These are phyloP conservation scores for Picochlorum sp. DNA, from an alignment of 139 green algal genomes.

Conservation along the genomic window DNA sequence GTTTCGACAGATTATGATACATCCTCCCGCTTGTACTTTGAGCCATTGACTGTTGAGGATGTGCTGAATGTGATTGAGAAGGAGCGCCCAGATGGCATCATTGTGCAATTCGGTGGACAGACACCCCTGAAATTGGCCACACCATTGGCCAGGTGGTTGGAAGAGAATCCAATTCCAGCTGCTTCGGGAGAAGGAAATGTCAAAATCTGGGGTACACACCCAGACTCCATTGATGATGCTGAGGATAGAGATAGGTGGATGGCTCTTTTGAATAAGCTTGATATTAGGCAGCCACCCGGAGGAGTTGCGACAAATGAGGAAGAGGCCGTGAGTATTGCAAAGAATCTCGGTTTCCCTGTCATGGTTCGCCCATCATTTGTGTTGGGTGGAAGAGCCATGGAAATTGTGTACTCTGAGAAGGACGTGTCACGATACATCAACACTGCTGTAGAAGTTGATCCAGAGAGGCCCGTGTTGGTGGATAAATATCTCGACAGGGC, in stretches of 20 bases:
- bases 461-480: constrained; percentile 87
- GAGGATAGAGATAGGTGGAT: constrained; percentile 89
- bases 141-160: constrained; percentile 65
- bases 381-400: constrained; percentile 95
- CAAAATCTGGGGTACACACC: constrained; percentile 90
- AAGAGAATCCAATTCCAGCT: constrained; percentile 62
- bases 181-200: constrained; percentile 79
- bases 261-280: constrained; percentile 57
- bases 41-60: constrained; percentile 89
- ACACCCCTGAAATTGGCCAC: constrained; percentile 91
- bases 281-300: constrained; percentile 82
- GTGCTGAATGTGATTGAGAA: constrained; percentile 96
- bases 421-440: constrained; percentile 69
- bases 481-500: constrained; percentile 93
- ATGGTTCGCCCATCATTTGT: constrained; percentile 98
- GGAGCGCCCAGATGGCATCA: constrained; percentile 95
- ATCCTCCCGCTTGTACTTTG: constrained; percentile 95
- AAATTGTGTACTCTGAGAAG: constrained; percentile 88
- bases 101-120: constrained; percentile 99
- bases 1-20: constrained; percentile 99
- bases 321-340: constrained; percentile 68
- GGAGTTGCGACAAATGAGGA: constrained; percentile 43
- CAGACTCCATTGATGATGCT: constrained; percentile 90
- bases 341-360: constrained; percentile 86
- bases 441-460: constrained; percentile 58